Percentiles rank a stretch among this genome's conserved stretches.
These are phyloP conservation scores for Butyriboletus loyo DNA, from an alignment of 768 basidiomycete species.

Conservation along the genomic window DNA sequence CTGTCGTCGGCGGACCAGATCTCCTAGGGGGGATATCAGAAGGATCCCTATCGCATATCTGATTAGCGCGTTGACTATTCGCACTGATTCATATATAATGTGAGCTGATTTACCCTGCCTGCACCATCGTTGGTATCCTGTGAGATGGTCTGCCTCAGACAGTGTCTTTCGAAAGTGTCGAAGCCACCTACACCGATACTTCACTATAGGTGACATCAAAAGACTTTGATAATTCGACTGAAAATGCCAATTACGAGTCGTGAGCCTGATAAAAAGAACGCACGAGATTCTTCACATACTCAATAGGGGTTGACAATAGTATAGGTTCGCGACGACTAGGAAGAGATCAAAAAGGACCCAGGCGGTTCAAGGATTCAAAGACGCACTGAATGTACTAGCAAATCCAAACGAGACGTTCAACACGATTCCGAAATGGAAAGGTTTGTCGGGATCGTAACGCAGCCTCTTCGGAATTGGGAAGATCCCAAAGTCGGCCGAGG, in stretches of 20 bases:
- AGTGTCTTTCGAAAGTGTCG: neutral
- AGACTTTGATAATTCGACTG: slow-evolving; percentile 36
- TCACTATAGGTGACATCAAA: slow-evolving; percentile 38
- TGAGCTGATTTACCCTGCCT: slow-evolving; percentile 52
- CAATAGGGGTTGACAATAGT: slow-evolving; percentile 79
- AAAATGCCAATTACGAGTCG: neutral
- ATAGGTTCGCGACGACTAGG: slow-evolving; percentile 68
- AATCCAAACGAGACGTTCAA: slow-evolving; percentile 62
- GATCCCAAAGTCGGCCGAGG: slow-evolving; percentile 53
- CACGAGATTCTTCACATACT: slow-evolving; percentile 40
- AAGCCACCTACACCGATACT: slow-evolving; percentile 31
- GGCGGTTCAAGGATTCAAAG: no score
- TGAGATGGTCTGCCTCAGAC: slow-evolving; percentile 2
- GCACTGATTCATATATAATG: neutral
- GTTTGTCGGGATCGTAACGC: slow-evolving; percentile 48
- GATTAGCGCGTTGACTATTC: neutral
- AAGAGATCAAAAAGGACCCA: neutral
- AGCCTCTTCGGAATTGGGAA: slow-evolving; percentile 59
- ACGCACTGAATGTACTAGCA: slow-evolving; percentile 47
- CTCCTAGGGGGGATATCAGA: slow-evolving; percentile 78
- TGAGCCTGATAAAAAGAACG: neutral
- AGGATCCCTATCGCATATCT: slow-evolving; percentile 74
- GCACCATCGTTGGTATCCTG: slow-evolving; percentile 64
- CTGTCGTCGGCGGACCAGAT: slow-evolving; percentile 73
- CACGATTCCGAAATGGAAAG: slow-evolving; percentile 49